Evolutionary conservation across 2,329 filamentous ascomycete species (phyloP), one percentile per base, ranked within the genome.

Genomic region (Rutstroemia sydowiana): DNA sequence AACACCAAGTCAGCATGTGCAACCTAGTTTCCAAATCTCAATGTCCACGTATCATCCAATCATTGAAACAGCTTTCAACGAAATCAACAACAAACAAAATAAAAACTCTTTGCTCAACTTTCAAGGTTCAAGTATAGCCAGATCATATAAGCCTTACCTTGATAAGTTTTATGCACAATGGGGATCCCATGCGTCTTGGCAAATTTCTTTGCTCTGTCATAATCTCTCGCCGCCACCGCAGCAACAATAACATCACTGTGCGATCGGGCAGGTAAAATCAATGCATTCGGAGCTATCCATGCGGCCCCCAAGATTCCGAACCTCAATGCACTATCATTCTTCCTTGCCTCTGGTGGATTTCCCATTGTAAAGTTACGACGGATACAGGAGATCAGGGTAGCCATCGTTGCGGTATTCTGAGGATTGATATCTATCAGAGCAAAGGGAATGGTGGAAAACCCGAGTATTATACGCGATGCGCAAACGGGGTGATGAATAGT

Each of bases 211-310:
- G 78, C 79, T 46, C 68, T 73, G 4, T 61, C 63, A 30, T 59
- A 65, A 60, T 78, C 72, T 4, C 78, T 69, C 2, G 77, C 75
- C 2, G 78, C 76, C 1, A 82, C 70, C 4, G 72, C 74, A 8
- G 73, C 69, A 11, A 82, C 54, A 11, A 79, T 67, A 13, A 81
- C 73, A 36, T 78, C 75, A 0, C 77, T 68, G 57, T 82, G 78
- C 3, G 69, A 71, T 55, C 69, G 73, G 13, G 77, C 76, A 0
- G 78, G 76, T 2, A 54, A 60, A 32, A 81, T 72, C 16, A 79
- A 57, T 11, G 70, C 69, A 14, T 64, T 48, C 0, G 72, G 68
- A 63, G 63, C 67, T 45, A 70, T 69, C 9, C 61, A 64, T 0
- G 65, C 62, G 3, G 67, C 67, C 7, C 68, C 68, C 6, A 70